Base-by-base conservation (phyloP, 768 basidiomycete genomes). In the Auricularia sp. region DNA sequence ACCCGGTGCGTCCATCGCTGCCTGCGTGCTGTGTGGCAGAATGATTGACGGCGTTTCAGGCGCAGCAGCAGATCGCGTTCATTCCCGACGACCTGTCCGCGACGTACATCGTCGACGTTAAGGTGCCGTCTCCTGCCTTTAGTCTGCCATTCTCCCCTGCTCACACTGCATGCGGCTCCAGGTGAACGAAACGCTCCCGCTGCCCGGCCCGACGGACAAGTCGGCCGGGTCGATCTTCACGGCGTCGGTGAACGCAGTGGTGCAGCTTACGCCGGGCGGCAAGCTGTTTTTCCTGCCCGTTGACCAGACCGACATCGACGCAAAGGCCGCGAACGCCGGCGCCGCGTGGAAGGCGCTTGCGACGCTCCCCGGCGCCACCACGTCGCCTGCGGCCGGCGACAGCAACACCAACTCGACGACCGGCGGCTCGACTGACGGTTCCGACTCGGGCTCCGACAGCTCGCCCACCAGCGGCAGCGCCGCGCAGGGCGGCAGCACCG, bases 41-140 rank as follows among this genome's bases (percentile, higher is more conserved):
- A 5, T 47, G 35, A 8, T 36, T 65, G 58, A 64, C 37, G 29
- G 4, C 29, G 58, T 10, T 61, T 10, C 61, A 87, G 81, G 85
- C 87, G 14, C 89, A 90, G 69, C 78, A 85, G 65, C 85, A 89
- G 73, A 87, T 92, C 71, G 88, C 87, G 2, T 93, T 85, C 75
- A 80, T 92, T 66, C 90, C 91, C 21, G 80, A 86, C 71, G 87
- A 92, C 71, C 83, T 84, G 67, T 85, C 83, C 18, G 78, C 79
- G 29, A 86, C 86, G n/a, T 92, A 88, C 69, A 81, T 92, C 61
- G 76, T 90, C 73, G 85, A 90, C 70, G 87, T 90, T 65, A 79
- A 84, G 75, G 85, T 85, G 29, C 29, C 29, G 29, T 29, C 29
- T 29, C 29, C 29, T 29, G 29, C 29, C 29, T 29, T 0, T 29